Conservation (phyloP, 2,329 filamentous ascomycete species). For the Tothia fuscella region DNA sequence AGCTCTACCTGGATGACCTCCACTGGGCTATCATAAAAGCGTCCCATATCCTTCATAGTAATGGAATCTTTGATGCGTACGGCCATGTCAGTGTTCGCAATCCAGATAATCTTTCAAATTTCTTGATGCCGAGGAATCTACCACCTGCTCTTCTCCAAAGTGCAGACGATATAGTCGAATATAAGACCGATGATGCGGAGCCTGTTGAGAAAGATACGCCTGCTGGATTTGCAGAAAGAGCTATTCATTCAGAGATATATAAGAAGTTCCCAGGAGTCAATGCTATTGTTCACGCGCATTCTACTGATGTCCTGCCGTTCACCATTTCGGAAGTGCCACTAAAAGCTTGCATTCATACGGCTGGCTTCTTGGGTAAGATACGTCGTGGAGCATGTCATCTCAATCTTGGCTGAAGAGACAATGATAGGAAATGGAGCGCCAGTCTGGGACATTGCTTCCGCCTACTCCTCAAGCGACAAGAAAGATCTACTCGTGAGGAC, state of each 20-base stretch:
- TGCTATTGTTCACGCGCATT: constrained; percentile 33
- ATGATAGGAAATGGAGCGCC: constrained; percentile 22
- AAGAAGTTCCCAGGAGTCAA: constrained; percentile 32
- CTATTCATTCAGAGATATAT: constrained; percentile 35
- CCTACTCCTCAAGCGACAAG: constrained; percentile 17
- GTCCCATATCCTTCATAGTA: constrained; percentile 24
- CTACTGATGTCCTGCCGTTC: constrained; percentile 31
- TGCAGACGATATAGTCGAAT: constrained; percentile 32
- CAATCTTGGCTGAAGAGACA: not conserved
- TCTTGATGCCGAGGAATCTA: constrained; percentile 33
- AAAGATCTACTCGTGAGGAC: constrained; percentile 25
- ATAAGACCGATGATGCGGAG: constrained; percentile 29
- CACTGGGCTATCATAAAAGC: constrained; percentile 20
- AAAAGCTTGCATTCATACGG: constrained; percentile 29
- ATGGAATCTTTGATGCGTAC: constrained; percentile 22
- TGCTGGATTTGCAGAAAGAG: constrained; percentile 27
- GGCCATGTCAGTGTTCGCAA: constrained; percentile 25
- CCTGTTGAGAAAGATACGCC: constrained; percentile 23
- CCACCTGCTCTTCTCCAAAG: constrained; percentile 31
- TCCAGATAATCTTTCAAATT: constrained; percentile 24
- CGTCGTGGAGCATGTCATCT: not conserved
- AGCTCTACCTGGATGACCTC: constrained; percentile 14
- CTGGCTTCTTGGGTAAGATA: constrained; percentile 27
- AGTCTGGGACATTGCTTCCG: constrained; percentile 23
- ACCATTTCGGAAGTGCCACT: constrained; percentile 29